Evolutionary conservation across 1,139 yeast genomes (phyloP), one percentile per base, ranked within the genome.

Genomic region (Insectozyma bohioensis): DNA sequence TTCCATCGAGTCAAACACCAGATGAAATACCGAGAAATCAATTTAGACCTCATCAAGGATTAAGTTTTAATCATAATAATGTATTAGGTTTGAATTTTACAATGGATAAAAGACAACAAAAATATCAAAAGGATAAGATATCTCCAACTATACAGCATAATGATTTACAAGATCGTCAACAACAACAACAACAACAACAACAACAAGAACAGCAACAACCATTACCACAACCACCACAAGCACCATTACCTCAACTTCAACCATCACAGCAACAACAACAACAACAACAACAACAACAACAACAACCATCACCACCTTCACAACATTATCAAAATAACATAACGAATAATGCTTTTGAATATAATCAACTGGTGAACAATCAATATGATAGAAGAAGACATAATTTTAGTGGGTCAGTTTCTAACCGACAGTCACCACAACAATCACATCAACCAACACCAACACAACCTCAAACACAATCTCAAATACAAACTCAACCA

Each of bases 11-110:
- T 4, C 30, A 20, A 31, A 17, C 21, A 18, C 22, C 13, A 24
- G 22, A 26, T 22, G 26, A 30, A 15, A 22, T 28, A 7, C 40
- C 51, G 6, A 47, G 54, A 14, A 53, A 51, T 38, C 62, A 54
- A 28, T 63, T 58, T 47, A 56, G 57, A 29, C 63, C 62, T 4
- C 61, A 57, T 18, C 57, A 49, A 34, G 58, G 58, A 15, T 51
- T 60, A 24, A 55, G 52, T 37, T 60, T 58, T 13, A 28, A 26
- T 30, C 30, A 34, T 18, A 26, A 23, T 20, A 30, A 24, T 34
- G 28, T 31, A 26, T 16, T 29, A 19, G 31, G 27, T 20, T 20
- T 37, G 20, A 31, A 34, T 26, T 37, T 31, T 24, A 26, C 23
- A 9, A 25, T 31, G 29, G 31, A 36, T 13, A 24, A 33, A 24